A percentile compares a stretch with the other conserved stretches of the same genome.
These are phyloP conservation scores for Rubroshorea leprosula DNA, from an alignment of 345 rosid genomes.

Conservation along the genomic window DNA sequence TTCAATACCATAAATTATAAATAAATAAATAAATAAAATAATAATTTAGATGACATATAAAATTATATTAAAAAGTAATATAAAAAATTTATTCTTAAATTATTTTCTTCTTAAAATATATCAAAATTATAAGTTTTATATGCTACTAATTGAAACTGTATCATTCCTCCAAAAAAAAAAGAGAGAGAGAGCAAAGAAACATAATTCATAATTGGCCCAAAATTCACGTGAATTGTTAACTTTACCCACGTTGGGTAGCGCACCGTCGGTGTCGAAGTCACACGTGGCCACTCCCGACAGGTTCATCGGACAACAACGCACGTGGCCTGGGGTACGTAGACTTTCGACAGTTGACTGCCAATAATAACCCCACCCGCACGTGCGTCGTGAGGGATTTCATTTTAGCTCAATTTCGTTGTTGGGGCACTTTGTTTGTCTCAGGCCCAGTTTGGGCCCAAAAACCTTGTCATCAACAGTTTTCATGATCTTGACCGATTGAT, in stretches of 20 bases:
- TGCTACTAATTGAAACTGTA: too few species aligned
- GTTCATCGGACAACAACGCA: slow-evolving; percentile 24
- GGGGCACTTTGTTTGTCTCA: slow-evolving; percentile 10
- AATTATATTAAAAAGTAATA: too few species aligned
- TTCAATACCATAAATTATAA: too few species aligned
- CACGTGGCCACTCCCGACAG: slow-evolving; percentile 17
- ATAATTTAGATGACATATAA: too few species aligned
- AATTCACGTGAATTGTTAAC: slow-evolving; percentile 30
- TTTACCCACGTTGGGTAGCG: slow-evolving; percentile 15
- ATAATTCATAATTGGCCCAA: slow-evolving; percentile 19
- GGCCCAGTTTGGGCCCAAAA: slow-evolving; percentile 23
- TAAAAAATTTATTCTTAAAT: too few species aligned
- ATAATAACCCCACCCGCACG: slow-evolving; percentile 41
- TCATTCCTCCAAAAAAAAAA: neutral
- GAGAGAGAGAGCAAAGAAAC: neutral
- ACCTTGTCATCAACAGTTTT: neutral
- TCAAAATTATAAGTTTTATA: too few species aligned
- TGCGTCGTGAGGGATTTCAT: slow-evolving; percentile 32
- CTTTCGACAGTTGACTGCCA: slow-evolving; percentile 23
- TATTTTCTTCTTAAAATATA: too few species aligned
- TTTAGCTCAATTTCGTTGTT: slow-evolving; percentile 14
- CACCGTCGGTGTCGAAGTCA: slow-evolving; percentile 21
- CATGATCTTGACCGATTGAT: neutral
- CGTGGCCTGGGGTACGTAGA: slow-evolving; percentile 15
- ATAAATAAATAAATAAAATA: too few species aligned